phyloP scores from a whole-genome alignment of 1,284 basidiomycete genomes.

The Cutaneotrichosporon cutaneum region DNA sequence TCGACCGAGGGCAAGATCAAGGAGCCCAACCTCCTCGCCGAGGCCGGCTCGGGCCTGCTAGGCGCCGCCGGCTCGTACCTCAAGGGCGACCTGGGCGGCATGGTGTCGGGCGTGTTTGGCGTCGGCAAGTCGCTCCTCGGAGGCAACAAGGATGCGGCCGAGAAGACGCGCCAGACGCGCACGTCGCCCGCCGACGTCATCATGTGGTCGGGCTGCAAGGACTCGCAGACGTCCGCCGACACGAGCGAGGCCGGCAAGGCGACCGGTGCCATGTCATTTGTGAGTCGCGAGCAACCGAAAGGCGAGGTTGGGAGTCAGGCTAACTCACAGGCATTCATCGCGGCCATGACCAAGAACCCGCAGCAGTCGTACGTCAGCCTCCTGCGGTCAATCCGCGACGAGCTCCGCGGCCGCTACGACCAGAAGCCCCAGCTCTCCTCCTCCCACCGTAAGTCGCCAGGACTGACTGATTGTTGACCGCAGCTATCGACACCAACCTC shows the following conservation, averaged over 20 bases:
- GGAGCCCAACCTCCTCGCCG: constrained; percentile 77
- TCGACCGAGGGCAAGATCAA: constrained; percentile 82
- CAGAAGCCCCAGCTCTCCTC: constrained; percentile 75
- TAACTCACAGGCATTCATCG: constrained; percentile 62
- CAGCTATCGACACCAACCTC: constrained; percentile 34
- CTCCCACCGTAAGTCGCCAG: constrained; percentile 57
- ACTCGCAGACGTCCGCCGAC: constrained; percentile 90
- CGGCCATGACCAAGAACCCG: constrained; percentile 61
- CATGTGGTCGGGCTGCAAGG: constrained; percentile 82
- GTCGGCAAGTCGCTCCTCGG: constrained; percentile 25
- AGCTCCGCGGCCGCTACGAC: constrained; percentile 63
- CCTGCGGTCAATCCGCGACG: constrained; percentile 64
- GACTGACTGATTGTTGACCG: constrained; percentile 20
- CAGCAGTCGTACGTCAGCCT: constrained; percentile 79
- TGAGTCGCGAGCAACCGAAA: constrained; percentile 28
- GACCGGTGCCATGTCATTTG: constrained; percentile 75
- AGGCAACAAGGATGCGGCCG: constrained; percentile 16
- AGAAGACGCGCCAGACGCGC: constrained; percentile 61
- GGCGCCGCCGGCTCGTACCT: constrained; percentile 44
- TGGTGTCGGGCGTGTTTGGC: constrained; percentile 57
- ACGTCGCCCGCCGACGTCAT: constrained; percentile 72
- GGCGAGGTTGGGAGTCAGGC: background rate
- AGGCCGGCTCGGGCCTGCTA: constrained; percentile 71
- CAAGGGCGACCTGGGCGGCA: constrained; percentile 69
- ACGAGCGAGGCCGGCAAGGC: constrained; percentile 74